phyloP scores from a whole-genome alignment of 2,329 filamentous ascomycete species.

The Aspergillus awamori region DNA sequence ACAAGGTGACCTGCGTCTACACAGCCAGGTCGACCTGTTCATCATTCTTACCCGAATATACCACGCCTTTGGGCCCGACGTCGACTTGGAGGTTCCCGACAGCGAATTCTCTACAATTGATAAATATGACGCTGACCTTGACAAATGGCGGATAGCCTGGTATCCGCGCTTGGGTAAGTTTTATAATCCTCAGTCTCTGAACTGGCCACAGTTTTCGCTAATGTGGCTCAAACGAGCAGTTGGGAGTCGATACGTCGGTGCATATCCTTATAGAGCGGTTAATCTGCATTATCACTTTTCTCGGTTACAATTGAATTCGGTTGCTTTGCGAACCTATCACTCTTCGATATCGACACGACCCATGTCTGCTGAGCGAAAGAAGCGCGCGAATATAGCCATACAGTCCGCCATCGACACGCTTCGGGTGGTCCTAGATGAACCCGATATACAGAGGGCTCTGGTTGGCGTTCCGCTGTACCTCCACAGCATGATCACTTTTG shows the following conservation, averaged over 20 bases:
- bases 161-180: slow-evolving; percentile 39
- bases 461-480: slow-evolving; percentile 50
- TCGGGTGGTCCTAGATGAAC: slow-evolving; percentile 46
- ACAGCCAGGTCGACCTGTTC: slow-evolving; percentile 49
- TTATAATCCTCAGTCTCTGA: too few relatives aligned
- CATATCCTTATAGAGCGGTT: slow-evolving; percentile 55
- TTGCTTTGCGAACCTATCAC: slow-evolving; percentile 52
- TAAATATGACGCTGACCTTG: slow-evolving; percentile 44
- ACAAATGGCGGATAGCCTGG: slow-evolving; percentile 43
- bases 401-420: slow-evolving; percentile 48
- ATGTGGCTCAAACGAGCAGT: slow-evolving; percentile 30
- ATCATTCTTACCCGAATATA: slow-evolving; percentile 50
- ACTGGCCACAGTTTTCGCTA: neutral
- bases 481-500: slow-evolving; percentile 53
- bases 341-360: slow-evolving; percentile 39
- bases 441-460: slow-evolving; percentile 46
- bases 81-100: slow-evolving; percentile 45
- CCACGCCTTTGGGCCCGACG: slow-evolving; percentile 48
- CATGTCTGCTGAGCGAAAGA: slow-evolving; percentile 50
- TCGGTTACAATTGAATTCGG: slow-evolving; percentile 54
- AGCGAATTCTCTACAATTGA: slow-evolving; percentile 45
- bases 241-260: slow-evolving; percentile 50
- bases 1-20: slow-evolving; percentile 41
- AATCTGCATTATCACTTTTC: slow-evolving; percentile 56
- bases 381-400: slow-evolving; percentile 49